Evolutionary conservation across 1,284 basidiomycete species (phyloP).

Genomic region (Agroathelia rolfsii): DNA sequence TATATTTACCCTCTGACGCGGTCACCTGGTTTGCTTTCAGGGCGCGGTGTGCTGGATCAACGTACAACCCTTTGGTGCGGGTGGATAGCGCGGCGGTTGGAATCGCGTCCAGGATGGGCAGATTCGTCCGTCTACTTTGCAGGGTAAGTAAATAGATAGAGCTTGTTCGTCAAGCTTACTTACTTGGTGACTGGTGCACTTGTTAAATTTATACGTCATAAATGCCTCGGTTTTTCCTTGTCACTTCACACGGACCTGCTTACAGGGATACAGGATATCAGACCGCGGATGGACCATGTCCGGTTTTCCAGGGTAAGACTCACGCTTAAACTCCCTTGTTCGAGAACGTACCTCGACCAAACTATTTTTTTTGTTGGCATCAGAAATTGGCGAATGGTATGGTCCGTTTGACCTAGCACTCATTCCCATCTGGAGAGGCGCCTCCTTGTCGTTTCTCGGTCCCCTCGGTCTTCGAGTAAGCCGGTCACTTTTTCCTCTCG

Average conservation of each 20-base stretch:
- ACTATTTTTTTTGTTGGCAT: conserved; percentile 3
- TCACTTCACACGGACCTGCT: no score
- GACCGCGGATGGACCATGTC: conserved; percentile 20
- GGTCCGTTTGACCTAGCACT: conserved; percentile 25
- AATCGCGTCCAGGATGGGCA: conserved; percentile 1
- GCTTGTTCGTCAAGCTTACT: not conserved
- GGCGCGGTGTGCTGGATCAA: conserved; percentile 19
- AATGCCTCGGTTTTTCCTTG: no score
- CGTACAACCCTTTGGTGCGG: conserved; percentile 22
- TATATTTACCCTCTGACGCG: no score
- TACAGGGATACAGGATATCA: conserved; percentile 23
- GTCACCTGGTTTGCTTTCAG: conserved; percentile 11
- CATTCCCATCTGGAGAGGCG: conserved; percentile 26
- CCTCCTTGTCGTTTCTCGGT: conserved; percentile 13
- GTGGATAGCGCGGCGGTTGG: conserved; percentile 21
- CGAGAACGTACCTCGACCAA: not conserved
- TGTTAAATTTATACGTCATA: not conserved
- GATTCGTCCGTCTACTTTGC: conserved; percentile 17
- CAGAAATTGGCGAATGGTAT: conserved; percentile 24
- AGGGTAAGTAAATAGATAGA: conserved; percentile 13
- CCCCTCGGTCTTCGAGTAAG: conserved; percentile 14
- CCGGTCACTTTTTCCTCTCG: no score
- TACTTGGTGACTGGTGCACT: not conserved
- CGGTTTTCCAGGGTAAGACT: conserved; percentile 19
- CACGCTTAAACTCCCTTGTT: not conserved